Conservation (phyloP, 2,329 filamentous ascomycete species). For the Penicillium sp. region DNA sequence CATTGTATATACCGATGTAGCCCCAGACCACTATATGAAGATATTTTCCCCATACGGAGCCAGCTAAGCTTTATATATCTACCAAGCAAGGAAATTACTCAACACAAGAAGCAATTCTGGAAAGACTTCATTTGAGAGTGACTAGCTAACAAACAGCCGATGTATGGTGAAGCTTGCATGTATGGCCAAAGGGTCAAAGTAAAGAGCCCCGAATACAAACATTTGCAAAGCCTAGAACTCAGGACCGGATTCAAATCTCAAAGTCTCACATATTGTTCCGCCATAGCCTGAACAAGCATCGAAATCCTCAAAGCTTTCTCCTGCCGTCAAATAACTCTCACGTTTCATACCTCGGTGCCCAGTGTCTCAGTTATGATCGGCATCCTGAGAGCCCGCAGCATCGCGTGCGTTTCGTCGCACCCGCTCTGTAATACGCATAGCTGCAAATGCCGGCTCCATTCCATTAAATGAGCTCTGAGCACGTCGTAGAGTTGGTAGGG, state of each 20-base stretch:
- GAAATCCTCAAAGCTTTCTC: background rate
- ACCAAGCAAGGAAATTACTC: background rate
- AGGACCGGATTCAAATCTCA: background rate
- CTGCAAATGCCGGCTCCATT: slow-evolving; percentile 4
- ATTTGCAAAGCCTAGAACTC: background rate
- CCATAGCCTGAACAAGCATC: background rate
- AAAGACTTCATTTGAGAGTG: background rate
- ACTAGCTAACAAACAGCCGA: background rate
- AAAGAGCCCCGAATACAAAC: background rate
- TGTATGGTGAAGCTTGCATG: background rate
- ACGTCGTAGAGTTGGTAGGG: background rate
- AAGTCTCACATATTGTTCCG: background rate
- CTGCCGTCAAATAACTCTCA: background rate
- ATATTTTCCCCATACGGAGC: background rate
- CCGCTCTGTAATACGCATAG: background rate
- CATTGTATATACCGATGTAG: background rate
- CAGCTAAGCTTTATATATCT: too few relatives aligned
- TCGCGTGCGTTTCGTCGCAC: background rate
- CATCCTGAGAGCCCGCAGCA: background rate
- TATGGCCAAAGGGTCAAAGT: background rate
- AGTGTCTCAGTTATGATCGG: background rate
- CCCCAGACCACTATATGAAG: too few relatives aligned
- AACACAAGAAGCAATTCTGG: background rate
- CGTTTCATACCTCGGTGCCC: background rate
- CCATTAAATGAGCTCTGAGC: slow-evolving; percentile 6